Percentiles rank a stretch among this genome's conserved stretches.
Evolutionary conservation across 768 basidiomycete genomes (phyloP).

Genomic region (Lactarius sanguifluus): DNA sequence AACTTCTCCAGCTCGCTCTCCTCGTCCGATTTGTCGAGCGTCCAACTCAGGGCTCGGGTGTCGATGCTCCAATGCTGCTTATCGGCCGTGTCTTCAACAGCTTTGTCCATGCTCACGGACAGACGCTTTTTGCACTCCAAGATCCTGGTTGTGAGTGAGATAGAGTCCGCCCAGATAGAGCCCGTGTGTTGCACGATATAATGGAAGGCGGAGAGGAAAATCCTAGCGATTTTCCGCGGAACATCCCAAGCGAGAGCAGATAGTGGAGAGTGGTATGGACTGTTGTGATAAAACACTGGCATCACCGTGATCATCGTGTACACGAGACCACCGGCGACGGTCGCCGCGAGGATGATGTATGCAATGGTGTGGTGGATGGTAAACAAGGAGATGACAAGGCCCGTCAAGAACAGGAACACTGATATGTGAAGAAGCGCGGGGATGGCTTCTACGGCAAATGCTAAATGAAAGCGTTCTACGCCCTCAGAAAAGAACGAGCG

Average conservation of each 20-base stretch:
- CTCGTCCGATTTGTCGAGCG: conserved; percentile 16
- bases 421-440: conserved; percentile 19
- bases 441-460: conserved; percentile 14
- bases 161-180: accelerated
- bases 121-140: background rate
- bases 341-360: background rate
- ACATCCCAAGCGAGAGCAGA: conserved; percentile 6
- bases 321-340: background rate
- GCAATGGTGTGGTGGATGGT: conserved; percentile 19
- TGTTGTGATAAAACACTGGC: conserved; percentile 7
- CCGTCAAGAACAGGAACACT: conserved; percentile 20
- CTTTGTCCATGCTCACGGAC: background rate
- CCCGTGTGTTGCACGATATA: background rate
- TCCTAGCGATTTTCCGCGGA: background rate
- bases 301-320: conserved; percentile 17
- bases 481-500: conserved; percentile 18
- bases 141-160: background rate
- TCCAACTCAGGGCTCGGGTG: conserved; percentile 15
- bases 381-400: conserved; percentile 23
- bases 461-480: background rate
- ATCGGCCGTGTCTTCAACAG: background rate
- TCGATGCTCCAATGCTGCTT: background rate
- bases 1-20: conserved; percentile 13
- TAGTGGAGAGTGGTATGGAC: conserved; percentile 20
- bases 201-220: background rate